Evolutionary conservation across 2,329 filamentous ascomycete species (phyloP).

Genomic region (Botrytis pseudocinerea): DNA sequence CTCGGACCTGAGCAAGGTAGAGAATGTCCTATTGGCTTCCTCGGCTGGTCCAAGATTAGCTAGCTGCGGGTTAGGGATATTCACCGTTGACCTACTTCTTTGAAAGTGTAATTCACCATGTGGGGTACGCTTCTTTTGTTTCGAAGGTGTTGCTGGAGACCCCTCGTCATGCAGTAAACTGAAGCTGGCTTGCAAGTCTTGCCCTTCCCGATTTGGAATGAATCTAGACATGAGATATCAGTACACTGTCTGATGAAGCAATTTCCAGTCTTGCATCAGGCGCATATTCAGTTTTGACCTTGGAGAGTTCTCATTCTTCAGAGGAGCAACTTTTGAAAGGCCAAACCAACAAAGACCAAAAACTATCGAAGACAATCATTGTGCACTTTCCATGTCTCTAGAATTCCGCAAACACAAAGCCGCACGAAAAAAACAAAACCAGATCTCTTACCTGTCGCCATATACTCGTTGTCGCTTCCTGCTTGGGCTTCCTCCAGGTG

Average conservation of each 20-base stretch:
- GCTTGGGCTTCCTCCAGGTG: constrained; percentile 65
- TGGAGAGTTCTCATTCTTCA: background rate
- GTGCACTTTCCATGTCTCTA: background rate
- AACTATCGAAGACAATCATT: background rate
- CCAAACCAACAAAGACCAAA: constrained; percentile 3
- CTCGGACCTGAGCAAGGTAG: constrained; percentile 81
- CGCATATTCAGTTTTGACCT: background rate
- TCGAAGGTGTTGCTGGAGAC: constrained; percentile 87
- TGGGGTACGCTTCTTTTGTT: constrained; percentile 78
- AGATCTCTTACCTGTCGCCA: constrained; percentile 50
- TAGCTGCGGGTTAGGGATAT: background rate
- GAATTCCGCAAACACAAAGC: background rate
- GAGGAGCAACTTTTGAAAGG: background rate
- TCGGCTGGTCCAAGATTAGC: constrained; percentile 58
- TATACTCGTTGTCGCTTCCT: constrained; percentile 68
- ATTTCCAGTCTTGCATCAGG: background rate
- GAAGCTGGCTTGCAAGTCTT: constrained; percentile 91
- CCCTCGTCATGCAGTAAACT: constrained; percentile 89
- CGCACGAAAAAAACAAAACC: constrained; percentile 18
- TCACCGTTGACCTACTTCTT: constrained; percentile 62
- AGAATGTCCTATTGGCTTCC: constrained; percentile 93
- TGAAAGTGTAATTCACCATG: constrained; percentile 94
- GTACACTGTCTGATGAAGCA: constrained; percentile 17
- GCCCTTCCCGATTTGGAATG: constrained; percentile 89
- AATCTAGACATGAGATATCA: constrained; percentile 61